Evolutionary conservation across 2,329 filamentous ascomycete genomes (phyloP).

Genomic region (Plenodomus lindquistii): DNA sequence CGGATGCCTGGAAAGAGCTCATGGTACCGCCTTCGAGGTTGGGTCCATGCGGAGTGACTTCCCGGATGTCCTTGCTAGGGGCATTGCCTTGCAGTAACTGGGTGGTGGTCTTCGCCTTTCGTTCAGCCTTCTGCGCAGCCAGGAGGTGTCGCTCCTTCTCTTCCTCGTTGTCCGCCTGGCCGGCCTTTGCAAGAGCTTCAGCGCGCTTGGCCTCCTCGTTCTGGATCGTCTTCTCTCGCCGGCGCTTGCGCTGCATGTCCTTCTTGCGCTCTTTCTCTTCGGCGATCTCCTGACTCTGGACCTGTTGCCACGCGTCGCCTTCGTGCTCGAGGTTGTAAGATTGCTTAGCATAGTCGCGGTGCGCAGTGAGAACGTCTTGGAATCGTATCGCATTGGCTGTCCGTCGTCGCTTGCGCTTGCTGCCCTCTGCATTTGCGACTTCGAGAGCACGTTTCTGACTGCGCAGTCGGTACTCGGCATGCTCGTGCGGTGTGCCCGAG

Average conservation of each 20-base stretch:
- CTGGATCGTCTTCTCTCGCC: conserved; percentile 90
- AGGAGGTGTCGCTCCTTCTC: conserved; percentile 80
- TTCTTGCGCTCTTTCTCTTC: conserved; percentile 99
- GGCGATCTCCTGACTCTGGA: conserved; percentile 85
- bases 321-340: conserved; percentile 79
- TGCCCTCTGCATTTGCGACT: conserved; percentile 64
- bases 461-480: conserved; percentile 57
- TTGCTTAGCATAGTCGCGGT: conserved; percentile 72
- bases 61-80: conserved; percentile 70
- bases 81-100: conserved; percentile 84
- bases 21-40: conserved; percentile 85
- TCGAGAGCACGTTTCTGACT: conserved; percentile 70
- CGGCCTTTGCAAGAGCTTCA: conserved; percentile 75
- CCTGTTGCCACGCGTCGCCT: conserved; percentile 79
- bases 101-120: conserved; percentile 90
- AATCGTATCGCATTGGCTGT: conserved; percentile 59
- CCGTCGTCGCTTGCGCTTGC: conserved; percentile 69
- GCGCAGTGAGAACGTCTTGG: conserved; percentile 64
- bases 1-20: conserved; percentile 76
- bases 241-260: conserved; percentile 97
- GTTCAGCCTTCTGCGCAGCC: conserved; percentile 86
- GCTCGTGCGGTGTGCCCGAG: conserved; percentile 56
- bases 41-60: conserved; percentile 72
- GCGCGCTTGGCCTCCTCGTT: conserved; percentile 85
- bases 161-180: conserved; percentile 77